Evolutionary conservation across 495 filamentous ascomycete species (phyloP).

Genomic region (Xylaria intraflava): DNA sequence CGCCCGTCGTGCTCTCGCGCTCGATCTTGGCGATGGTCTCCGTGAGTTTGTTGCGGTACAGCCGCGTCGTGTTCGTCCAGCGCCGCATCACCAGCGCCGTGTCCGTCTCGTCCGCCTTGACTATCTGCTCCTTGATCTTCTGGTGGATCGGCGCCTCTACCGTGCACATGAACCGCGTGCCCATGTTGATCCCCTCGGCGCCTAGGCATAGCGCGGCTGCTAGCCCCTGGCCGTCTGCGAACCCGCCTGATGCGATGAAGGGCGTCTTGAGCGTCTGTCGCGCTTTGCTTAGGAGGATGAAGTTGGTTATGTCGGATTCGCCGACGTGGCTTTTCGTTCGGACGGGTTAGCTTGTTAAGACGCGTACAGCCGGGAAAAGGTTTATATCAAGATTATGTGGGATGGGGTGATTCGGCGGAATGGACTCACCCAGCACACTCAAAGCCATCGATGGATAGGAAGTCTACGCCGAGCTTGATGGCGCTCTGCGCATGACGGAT

Average conservation of each 20-base stretch:
- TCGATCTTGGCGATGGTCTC: slow-evolving; percentile 76
- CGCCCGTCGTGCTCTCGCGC: slow-evolving; percentile 73
- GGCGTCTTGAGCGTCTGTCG: slow-evolving; percentile 78
- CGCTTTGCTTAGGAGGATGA: slow-evolving; percentile 83
- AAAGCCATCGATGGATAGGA: slow-evolving; percentile 93
- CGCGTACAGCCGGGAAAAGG: not conserved
- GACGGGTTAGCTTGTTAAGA: slow-evolving; percentile 1
- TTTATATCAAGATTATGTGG: too few species aligned
- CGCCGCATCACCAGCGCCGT: slow-evolving; percentile 81
- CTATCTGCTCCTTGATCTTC: slow-evolving; percentile 90
- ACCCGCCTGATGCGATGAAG: slow-evolving; percentile 93
- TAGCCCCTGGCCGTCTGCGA: slow-evolving; percentile 89
- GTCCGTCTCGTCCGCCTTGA: slow-evolving; percentile 80
- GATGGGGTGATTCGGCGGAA: not conserved
- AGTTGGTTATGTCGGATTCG: slow-evolving; percentile 95
- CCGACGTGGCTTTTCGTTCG: slow-evolving; percentile 56
- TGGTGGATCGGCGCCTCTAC: slow-evolving; percentile 86
- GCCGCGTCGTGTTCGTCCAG: slow-evolving; percentile 86
- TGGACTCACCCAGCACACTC: slow-evolving; percentile 82
- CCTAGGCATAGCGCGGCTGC: slow-evolving; percentile 88
- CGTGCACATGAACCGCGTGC: slow-evolving; percentile 90
- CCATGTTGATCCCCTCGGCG: slow-evolving; percentile 95
- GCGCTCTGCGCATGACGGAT: slow-evolving; percentile 89
- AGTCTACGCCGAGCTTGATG: slow-evolving; percentile 92
- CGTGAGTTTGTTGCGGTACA: slow-evolving; percentile 86